Evolutionary conservation across 2,329 filamentous ascomycete species (phyloP).

Genomic region (Orbilia oligospora): DNA sequence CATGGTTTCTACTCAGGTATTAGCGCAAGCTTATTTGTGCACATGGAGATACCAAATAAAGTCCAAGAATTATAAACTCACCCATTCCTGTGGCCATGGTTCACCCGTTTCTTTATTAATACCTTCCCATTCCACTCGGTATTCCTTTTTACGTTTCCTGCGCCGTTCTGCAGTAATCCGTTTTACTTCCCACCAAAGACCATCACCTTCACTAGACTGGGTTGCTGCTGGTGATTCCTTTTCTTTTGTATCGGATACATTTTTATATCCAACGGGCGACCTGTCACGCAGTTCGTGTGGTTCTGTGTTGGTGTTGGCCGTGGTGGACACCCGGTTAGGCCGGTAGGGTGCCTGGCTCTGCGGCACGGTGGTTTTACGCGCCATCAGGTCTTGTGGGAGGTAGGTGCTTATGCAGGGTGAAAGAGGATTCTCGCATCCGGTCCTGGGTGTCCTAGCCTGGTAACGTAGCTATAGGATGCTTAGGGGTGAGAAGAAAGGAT

Average conservation of each 20-base stretch:
- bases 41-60: too few relatives aligned
- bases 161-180: constrained; percentile 33
- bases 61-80: constrained; percentile 1
- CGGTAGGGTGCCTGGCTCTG: constrained; percentile 48
- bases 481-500: not conserved
- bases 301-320: constrained; percentile 14
- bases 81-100: constrained; percentile 57
- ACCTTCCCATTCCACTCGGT: constrained; percentile 47
- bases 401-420: not conserved
- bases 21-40: not conserved
- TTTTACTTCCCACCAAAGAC: constrained; percentile 41
- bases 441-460: not conserved
- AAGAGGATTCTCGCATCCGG: not conserved
- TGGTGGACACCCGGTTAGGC: not conserved
- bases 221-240: constrained; percentile 13
- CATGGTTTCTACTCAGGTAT: constrained; percentile 43
- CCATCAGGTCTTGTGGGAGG: constrained; percentile 7
- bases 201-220: constrained; percentile 22
- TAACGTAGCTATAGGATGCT: not conserved
- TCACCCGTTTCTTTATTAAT: constrained; percentile 26
- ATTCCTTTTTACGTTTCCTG: constrained; percentile 31
- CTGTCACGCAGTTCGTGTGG: constrained; percentile 31
- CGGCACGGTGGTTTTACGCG: constrained; percentile 17
- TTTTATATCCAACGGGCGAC: constrained; percentile 12
- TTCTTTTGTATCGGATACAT: constrained; percentile 20